Conservation (phyloP, 108 stramenopile genomes). For the Skeletonema grethae region DNA sequence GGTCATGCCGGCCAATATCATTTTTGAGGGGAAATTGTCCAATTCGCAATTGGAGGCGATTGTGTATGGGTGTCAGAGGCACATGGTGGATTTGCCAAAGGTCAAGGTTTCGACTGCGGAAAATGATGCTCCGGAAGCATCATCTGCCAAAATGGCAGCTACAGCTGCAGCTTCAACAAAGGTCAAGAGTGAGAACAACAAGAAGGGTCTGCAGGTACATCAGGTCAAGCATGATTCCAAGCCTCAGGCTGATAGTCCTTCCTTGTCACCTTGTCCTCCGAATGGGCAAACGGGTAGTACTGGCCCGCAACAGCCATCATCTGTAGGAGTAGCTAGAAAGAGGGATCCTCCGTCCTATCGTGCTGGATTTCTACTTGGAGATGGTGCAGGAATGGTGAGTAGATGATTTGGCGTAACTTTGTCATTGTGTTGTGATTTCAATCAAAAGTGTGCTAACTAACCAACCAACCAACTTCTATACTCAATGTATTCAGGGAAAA, state of each 20-base stretch:
- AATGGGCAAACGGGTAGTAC: neutral
- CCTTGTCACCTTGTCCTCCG: neutral
- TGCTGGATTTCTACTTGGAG: constrained; percentile 79
- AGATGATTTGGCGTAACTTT: neutral
- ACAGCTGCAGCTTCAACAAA: neutral
- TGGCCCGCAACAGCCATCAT: neutral
- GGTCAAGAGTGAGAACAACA: neutral
- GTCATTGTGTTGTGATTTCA: neutral
- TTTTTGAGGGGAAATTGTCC: constrained; percentile 44
- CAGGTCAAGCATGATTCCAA: neutral
- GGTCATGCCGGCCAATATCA: constrained; percentile 37
- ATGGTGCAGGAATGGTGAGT: constrained; percentile 68
- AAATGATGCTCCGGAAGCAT: neutral
- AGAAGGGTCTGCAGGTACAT: neutral
- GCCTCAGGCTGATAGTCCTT: neutral
- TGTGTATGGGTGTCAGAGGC: constrained; percentile 45
- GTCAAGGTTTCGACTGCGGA: neutral
- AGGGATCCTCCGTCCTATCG: constrained; percentile 40
- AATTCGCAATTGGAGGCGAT: constrained; percentile 52
- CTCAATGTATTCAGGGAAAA: constrained; percentile 45
- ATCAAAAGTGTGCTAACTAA: neutral
- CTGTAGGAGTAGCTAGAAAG: constrained; percentile 32
- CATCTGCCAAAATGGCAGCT: too few species aligned
- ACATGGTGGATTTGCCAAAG: constrained; percentile 27
- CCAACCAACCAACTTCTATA: too few species aligned